A percentile compares a stretch with the other conserved stretches of the same genome.
phyloP scores from a whole-genome alignment of 73 alveolate genomes.

The Blepharisma stoltei region DNA sequence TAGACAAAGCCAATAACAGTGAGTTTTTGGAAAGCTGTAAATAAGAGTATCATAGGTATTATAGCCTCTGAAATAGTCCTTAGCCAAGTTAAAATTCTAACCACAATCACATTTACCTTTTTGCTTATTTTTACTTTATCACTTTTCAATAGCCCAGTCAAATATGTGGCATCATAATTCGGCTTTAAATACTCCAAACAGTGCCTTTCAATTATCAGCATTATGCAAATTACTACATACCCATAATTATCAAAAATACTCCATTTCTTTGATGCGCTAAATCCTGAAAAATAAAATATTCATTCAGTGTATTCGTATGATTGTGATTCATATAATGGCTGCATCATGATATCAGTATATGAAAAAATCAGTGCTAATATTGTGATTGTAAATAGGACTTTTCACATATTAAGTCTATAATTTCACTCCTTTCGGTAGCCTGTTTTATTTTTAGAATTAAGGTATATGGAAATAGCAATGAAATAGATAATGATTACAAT shows the following conservation, averaged over 20 bases:
- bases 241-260: constrained; percentile 19
- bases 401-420: not conserved
- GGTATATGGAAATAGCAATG: not conserved
- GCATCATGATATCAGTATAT: not conserved
- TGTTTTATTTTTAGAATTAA: not conserved
- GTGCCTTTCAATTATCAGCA: constrained; percentile 22
- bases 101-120: not conserved
- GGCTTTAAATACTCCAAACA: not conserved
- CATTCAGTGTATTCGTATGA: not conserved
- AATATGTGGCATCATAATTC: too few species aligned
- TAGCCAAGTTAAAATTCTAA: not conserved
- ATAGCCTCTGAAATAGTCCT: constrained; percentile 10
- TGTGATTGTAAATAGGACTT: not conserved
- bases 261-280: not conserved
- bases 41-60: not conserved
- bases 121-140: not conserved
- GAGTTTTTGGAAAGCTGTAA: not conserved
- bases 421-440: not conserved
- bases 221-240: not conserved
- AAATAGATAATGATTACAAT: not conserved
- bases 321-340: not conserved
- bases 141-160: not conserved
- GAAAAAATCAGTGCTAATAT: not conserved
- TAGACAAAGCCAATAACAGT: not conserved
- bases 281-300: not conserved